A percentile compares a stretch with the other conserved stretches of the same genome.
These are phyloP conservation scores for Ceratocystis lukuohia DNA, from an alignment of 2,329 filamentous ascomycete species.

Conservation along the genomic window DNA sequence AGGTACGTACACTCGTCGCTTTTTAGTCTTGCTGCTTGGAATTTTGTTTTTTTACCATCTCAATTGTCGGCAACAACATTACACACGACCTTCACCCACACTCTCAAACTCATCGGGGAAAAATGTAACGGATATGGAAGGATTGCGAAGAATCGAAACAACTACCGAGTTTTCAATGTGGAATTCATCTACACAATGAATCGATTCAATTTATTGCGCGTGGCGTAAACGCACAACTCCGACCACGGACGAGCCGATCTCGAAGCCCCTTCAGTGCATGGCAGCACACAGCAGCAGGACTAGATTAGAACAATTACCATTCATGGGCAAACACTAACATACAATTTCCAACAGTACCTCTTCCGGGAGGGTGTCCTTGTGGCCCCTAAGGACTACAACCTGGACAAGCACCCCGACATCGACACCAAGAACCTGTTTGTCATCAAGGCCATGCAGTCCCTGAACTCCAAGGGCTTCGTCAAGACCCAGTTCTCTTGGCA, in stretches of 20 bases:
- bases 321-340: slow-evolving; percentile 16
- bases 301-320: neutral
- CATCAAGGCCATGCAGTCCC: slow-evolving; percentile 97
- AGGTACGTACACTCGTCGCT: slow-evolving; percentile 32
- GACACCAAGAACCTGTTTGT: slow-evolving; percentile 99
- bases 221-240: neutral
- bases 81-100: no score
- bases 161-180: neutral
- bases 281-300: no score
- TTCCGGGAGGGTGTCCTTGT: slow-evolving; percentile 89
- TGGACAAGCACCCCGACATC: slow-evolving; percentile 92
- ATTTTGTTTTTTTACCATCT: slow-evolving; percentile 8
- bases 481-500: slow-evolving; percentile 99
- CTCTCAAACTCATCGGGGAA: no score
- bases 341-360: slow-evolving; percentile 57
- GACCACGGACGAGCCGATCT: slow-evolving; percentile 11
- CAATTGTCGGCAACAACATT: neutral
- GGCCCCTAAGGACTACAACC: slow-evolving; percentile 98
- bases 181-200: neutral
- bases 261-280: no score
- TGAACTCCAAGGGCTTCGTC: slow-evolving; percentile 94
- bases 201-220: neutral
- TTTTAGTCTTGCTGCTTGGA: slow-evolving; percentile 12
- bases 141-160: neutral
- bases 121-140: slow-evolving; percentile 14